Conservation (phyloP, 164 flowering plant species). For the Santalum album region DNA sequence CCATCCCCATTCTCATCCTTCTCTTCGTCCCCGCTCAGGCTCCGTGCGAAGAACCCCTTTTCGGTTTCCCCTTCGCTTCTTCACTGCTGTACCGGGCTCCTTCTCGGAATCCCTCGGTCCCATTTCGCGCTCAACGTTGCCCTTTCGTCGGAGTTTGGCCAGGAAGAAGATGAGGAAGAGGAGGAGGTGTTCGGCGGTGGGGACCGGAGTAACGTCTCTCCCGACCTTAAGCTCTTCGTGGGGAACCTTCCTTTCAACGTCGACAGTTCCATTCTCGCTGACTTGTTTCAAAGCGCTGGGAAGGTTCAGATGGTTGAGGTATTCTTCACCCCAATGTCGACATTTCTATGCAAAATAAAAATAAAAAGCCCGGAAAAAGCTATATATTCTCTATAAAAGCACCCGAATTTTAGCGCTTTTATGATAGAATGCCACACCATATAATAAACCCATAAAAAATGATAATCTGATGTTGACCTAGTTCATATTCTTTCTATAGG, state of each 20-base stretch:
- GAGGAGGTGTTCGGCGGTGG: conserved; percentile 22
- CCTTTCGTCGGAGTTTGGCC: conserved; percentile 20
- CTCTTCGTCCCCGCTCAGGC: neutral
- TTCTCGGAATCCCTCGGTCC: conserved; percentile 18
- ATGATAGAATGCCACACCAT: too few species aligned
- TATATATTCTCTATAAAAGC: too few species aligned
- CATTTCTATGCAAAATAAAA: neutral
- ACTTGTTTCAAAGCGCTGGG: conserved; percentile 59
- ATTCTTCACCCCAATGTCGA: too few species aligned
- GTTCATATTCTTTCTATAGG: too few species aligned
- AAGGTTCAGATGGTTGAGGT: conserved; percentile 95
- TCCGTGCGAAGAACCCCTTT: conserved; percentile 16
- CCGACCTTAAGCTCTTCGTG: conserved; percentile 63
- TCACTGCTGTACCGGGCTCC: conserved; percentile 5
- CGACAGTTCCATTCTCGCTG: conserved; percentile 69
- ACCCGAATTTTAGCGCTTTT: too few species aligned
- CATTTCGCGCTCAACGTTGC: conserved; percentile 24
- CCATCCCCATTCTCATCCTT: neutral
- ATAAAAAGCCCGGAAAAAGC: too few species aligned
- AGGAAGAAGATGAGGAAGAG: conserved; percentile 23
- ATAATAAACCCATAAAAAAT: too few species aligned
- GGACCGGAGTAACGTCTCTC: conserved; percentile 25
- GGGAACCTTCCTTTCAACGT: conserved; percentile 68
- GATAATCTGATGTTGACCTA: too few species aligned
- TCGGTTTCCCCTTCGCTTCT: conserved; percentile 15